Percentiles rank a stretch among this genome's conserved stretches.
These are phyloP conservation scores for Aspergillus pseudoviridinutans DNA, from an alignment of 2,329 filamentous ascomycete species.

Conservation along the genomic window DNA sequence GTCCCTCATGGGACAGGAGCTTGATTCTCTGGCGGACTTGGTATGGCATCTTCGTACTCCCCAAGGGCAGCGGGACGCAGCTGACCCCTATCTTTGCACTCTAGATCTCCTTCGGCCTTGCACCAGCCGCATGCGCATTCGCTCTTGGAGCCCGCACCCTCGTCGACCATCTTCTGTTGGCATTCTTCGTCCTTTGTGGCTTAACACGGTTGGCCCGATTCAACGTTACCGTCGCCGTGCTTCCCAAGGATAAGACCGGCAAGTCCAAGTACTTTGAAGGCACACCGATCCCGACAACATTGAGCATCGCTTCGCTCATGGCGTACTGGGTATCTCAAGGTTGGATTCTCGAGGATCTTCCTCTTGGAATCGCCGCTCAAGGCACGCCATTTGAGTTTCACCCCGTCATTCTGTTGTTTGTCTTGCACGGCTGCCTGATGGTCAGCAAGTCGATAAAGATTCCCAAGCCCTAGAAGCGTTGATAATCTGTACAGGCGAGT, in stretches of 20 bases:
- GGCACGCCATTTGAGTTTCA: constrained; percentile 77
- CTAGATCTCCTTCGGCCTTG: constrained; percentile 91
- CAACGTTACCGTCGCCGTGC: constrained; percentile 86
- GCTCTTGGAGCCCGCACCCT: constrained; percentile 81
- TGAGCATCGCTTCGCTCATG: constrained; percentile 78
- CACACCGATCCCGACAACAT: constrained; percentile 87
- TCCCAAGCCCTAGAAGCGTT: constrained; percentile 64
- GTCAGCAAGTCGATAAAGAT: constrained; percentile 92
- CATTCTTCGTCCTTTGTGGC: constrained; percentile 91
- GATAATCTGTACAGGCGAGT: constrained; percentile 9
- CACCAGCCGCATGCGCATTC: constrained; percentile 83
- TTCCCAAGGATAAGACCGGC: constrained; percentile 87
- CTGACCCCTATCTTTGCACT: constrained; percentile 6
- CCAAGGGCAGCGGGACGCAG: not conserved
- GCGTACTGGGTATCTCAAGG: constrained; percentile 80
- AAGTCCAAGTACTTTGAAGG: constrained; percentile 97
- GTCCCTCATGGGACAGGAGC: constrained; percentile 94
- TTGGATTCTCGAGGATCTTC: constrained; percentile 75
- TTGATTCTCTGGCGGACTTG: constrained; percentile 92
- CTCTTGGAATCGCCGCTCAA: constrained; percentile 64
- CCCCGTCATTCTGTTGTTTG: constrained; percentile 73
- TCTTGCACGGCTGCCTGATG: constrained; percentile 90
- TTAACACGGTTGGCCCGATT: constrained; percentile 91
- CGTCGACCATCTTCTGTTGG: constrained; percentile 72
- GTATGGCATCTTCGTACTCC: constrained; percentile 49